Evolutionary conservation across 2,329 filamentous ascomycete genomes (phyloP), one percentile per base, ranked within the genome.

Genomic region (Epichloe coenophiala): DNA sequence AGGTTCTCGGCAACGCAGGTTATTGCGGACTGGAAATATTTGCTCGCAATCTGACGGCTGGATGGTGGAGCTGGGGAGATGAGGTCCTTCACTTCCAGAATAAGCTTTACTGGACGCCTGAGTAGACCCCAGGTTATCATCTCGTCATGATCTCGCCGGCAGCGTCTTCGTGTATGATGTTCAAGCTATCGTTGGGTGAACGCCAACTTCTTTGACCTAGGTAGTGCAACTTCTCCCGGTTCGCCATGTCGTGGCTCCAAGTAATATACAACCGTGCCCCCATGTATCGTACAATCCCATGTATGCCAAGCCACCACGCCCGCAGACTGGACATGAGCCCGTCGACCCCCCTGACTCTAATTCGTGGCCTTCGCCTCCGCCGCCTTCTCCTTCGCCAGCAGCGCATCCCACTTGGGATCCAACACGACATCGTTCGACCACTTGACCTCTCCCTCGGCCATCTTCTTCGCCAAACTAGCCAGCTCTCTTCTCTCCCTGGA

Each of bases 1-100:
- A 72, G 4, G 58, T 81, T n/a, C 59, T 86, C 31, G 69, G 70
- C 0, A 56, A 60, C 3, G 55, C 59, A 3, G 63, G 69, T 2
- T 83, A 80, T 57, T 60, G 62, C 15, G 84, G 76, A 2, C 68
- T 90, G n/a, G 87, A 93, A 65, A 71, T 90, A 2, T 93, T 91
- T 67, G 84, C 86, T 1, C 74, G 87, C 51, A 80, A 84, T 61
- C 66, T 88, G 43, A 87, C 86, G 2, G 74, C 79, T 7, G 84
- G 84, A 0, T 91, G 87, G 86, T 86, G 81, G 76, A 77, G 77
- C 31, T 90, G 84, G 85, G 87, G 87, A 3, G 75, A 89, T 57
- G 81, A 91, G 59, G 82, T 78, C 8, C 64, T 88, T 51, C 78
- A 77, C 54, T 89, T 85, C 58, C 87, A 90, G 60, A 72, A 74